phyloP scores from a whole-genome alignment of 108 stramenopile species.

The Cyclotella sp. region DNA sequence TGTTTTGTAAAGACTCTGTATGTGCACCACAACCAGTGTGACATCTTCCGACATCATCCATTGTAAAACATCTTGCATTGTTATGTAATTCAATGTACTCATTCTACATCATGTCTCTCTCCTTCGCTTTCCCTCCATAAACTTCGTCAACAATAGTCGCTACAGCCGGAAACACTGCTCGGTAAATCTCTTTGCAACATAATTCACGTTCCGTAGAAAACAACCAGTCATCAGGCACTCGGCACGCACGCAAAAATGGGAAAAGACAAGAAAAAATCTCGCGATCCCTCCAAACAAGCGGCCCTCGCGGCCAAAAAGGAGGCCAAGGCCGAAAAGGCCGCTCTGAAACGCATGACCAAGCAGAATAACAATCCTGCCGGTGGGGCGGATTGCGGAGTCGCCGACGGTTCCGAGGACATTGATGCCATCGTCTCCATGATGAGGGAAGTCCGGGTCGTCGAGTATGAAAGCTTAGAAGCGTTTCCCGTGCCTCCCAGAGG shows the following conservation, averaged over 20 bases:
- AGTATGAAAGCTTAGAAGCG: constrained; percentile 2
- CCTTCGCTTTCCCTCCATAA: no score
- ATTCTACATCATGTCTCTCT: no score
- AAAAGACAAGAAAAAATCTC: constrained; percentile 73
- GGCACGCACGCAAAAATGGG: background rate
- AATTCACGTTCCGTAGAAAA: no score
- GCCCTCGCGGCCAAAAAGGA: constrained; percentile 83
- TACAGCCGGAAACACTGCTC: no score
- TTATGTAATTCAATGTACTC: no score
- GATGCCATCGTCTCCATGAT: constrained; percentile 42
- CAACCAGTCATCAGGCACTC: background rate
- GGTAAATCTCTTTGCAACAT: no score
- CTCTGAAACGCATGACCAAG: constrained; percentile 73
- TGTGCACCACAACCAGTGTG: no score
- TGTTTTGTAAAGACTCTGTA: no score
- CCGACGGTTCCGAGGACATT: constrained; percentile 37
- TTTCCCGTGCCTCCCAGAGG: constrained; percentile 79
- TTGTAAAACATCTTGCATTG: no score
- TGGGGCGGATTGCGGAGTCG: background rate
- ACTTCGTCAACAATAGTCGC: no score
- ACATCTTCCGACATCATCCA: no score
- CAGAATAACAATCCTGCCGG: constrained; percentile 28
- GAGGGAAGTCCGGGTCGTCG: constrained; percentile 29
- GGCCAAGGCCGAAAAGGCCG: constrained; percentile 83
- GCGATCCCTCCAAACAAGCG: constrained; percentile 80